Evolutionary conservation across 2,329 filamentous ascomycete genomes (phyloP).

Genomic region (Alternaria brassicae): DNA sequence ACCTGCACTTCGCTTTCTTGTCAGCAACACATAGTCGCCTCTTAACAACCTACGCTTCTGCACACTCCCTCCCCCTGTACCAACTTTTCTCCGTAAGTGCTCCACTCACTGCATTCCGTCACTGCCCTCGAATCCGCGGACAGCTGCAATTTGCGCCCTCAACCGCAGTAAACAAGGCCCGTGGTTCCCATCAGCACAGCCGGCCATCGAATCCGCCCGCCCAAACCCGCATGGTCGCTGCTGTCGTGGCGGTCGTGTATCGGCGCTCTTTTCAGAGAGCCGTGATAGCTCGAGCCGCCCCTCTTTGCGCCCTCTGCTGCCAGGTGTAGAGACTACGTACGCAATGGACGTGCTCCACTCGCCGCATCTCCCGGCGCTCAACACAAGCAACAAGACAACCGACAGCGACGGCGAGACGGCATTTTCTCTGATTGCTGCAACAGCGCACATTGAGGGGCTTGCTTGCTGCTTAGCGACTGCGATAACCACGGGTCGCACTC

Average conservation of each 20-base stretch:
- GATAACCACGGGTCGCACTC: constrained; percentile 17
- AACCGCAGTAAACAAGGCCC: constrained; percentile 28
- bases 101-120: constrained; percentile 34
- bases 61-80: constrained; percentile 18
- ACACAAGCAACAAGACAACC: neutral
- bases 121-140: constrained; percentile 32
- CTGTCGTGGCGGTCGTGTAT: constrained; percentile 16
- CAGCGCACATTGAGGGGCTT: constrained; percentile 30
- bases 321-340: constrained; percentile 29
- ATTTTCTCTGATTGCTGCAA: constrained; percentile 14
- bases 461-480: constrained; percentile 22
- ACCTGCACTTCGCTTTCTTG: constrained; percentile 29
- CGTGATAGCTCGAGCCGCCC: constrained; percentile 32
- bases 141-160: constrained; percentile 39
- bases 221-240: constrained; percentile 12
- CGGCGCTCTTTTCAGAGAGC: constrained; percentile 21
- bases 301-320: constrained; percentile 38
- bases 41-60: constrained; percentile 19
- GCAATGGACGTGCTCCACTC: constrained; percentile 23
- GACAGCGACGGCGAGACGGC: constrained; percentile 1
- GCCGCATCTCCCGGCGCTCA: constrained; percentile 1
- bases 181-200: constrained; percentile 29
- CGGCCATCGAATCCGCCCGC: constrained; percentile 19
- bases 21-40: constrained; percentile 23
- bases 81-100: constrained; percentile 41